Percentiles rank a stretch among this genome's conserved stretches.
Conservation (phyloP, 202 grass and related monocot species). For the Digitaria exilis region DNA sequence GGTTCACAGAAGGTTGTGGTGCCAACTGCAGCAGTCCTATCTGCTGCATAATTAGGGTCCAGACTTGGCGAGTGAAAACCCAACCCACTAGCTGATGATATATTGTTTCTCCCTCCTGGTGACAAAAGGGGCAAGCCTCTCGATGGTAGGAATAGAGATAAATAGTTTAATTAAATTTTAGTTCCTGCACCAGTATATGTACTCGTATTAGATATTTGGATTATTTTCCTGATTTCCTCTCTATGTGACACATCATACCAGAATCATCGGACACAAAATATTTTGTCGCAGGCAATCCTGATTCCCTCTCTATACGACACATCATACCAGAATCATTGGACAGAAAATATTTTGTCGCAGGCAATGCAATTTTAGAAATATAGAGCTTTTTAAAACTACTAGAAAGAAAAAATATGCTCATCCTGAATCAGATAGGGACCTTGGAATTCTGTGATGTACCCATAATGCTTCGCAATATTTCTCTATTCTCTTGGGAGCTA, state of each 20-base stretch:
- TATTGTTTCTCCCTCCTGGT: no score
- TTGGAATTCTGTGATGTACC: slow-evolving; percentile 28
- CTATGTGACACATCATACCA: slow-evolving; percentile 7
- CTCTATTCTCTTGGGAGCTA: neutral
- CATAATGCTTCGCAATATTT: neutral
- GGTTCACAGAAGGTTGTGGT: no score
- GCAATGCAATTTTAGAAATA: neutral
- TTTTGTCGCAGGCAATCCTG: no score
- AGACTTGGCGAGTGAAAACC: no score
- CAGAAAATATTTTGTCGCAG: no score
- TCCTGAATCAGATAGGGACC: slow-evolving; percentile 5
- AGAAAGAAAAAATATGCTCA: slow-evolving; percentile 11
- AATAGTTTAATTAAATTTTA: slow-evolving; percentile 22
- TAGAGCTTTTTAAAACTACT: slow-evolving; percentile 5
- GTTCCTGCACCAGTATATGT: neutral
- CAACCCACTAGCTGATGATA: no score
- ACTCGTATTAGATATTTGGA: neutral
- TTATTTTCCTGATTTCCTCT: neutral
- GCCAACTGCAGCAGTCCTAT: no score
- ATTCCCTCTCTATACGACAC: no score
- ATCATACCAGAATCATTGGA: no score
- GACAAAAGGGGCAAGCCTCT: no score
- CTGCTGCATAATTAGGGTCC: no score
- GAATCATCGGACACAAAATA: slow-evolving; percentile 14
- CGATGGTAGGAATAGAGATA: slow-evolving; percentile 31